Evolutionary conservation across 495 filamentous ascomycete species (phyloP), one percentile per base, ranked within the genome.

Genomic region (Aspergillus cavernicola): DNA sequence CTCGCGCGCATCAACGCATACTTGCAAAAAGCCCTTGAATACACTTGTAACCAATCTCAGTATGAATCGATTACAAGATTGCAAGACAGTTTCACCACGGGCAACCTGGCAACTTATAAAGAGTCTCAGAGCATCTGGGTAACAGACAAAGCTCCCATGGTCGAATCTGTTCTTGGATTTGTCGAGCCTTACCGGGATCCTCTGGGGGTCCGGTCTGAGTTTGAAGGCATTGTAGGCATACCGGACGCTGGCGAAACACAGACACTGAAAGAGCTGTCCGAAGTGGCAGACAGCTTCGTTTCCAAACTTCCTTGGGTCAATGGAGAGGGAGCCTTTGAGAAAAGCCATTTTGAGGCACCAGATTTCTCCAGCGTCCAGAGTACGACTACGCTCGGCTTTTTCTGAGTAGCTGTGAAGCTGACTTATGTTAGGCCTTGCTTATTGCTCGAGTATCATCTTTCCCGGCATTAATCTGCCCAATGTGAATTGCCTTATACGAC

Each of bases 121-220:
- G 58, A 67, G 0, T 69, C 73, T 0, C 73, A 69, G 50, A 51
- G 60, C 52, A 58, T 28, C n/a, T 78, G 73, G 74, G 65, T 76
- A 1, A 58, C 48, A 9, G 77, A 79, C 49, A 68, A 62, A 24
- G 58, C 46, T 62, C 55, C 77, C 1, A 53, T 50, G 2, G 65
- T 80, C 0, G 77, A 77, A 52, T 71, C 62, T 24, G 68, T 79
- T 1, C 62, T 77, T 52, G 75, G 74, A 1, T 78, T 79, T 52
- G 64, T 79, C 1, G 75, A 80, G 49, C 68, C 76, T 16, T 78
- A 81, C 52, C 59, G 73, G 24, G 76, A 80, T 55, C 76, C 75
- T 2, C 53, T 63, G 36, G 74, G 74, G 16, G 67, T 69, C 6
- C 59, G 75, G 28, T 60, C 65, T n/a, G 75, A 77, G 50, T 79